phyloP scores from a whole-genome alignment of 257 asterid genomes.

The Solanum sejunctum region DNA sequence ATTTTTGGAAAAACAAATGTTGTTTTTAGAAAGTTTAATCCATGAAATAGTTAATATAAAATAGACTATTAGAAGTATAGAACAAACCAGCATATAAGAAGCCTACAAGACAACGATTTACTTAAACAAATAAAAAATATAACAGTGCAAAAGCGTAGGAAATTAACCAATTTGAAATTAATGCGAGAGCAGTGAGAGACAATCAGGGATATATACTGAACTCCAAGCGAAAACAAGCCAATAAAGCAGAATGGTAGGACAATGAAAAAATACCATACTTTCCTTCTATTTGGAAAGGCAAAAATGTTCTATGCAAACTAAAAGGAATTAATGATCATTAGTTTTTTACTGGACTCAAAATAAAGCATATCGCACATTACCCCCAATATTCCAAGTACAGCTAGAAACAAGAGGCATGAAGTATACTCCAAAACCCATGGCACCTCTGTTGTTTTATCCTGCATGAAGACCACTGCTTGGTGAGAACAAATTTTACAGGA shows the following conservation, averaged over 20 bases:
- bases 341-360: background rate
- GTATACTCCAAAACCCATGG: constrained; percentile 39
- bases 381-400: constrained; percentile 67
- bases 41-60: background rate
- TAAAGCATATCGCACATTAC: constrained; percentile 13
- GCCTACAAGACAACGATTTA: background rate
- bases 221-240: background rate
- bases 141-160: background rate
- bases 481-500: background rate
- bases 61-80: background rate
- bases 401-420: constrained; percentile 48
- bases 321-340: background rate
- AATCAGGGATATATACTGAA: background rate
- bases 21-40: background rate
- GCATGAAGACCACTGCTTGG: constrained; percentile 3
- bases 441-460: constrained; percentile 25
- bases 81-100: background rate
- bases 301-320: background rate
- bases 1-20: background rate
- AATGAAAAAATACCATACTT: background rate
- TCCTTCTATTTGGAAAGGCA: background rate
- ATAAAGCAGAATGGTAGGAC: background rate
- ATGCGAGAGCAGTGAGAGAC: background rate
- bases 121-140: background rate
- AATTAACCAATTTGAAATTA: background rate